Evolutionary conservation across 225 moss, liverwort and hornwort genomes (phyloP), one percentile per base, ranked within the genome.

Genomic region (Physcomitrium patens): DNA sequence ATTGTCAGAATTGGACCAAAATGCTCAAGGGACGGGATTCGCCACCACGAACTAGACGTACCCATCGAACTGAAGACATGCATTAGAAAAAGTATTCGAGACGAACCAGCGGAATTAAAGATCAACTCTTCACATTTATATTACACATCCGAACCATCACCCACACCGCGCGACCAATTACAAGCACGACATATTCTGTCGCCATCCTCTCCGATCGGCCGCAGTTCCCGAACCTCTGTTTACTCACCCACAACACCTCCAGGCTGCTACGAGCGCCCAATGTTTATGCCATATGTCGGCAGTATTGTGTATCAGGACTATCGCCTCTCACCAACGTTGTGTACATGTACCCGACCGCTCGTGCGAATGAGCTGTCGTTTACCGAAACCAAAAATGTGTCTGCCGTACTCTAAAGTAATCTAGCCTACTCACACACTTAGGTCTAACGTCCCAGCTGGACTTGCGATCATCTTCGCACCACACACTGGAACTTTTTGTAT

Each of bases 71-170:
- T 37, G 31, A 37, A 37, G 31, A 37, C 31, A 37, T 37, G 31
- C 31, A 37, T 37, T 37, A 4, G 31, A 37, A 37, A 37, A 37
- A 37, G 31, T 37, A 37, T 37, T 37, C 7, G 31, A 37, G 31
- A 37, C 31, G 31, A 37, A 37, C 31, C 31, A 37, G 7, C 7
- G 31, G 31, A 37, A 37, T 7, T 37, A 37, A 4, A 19, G 7
- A 4, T 50, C 12, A 51, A 75, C 67, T 75, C 71, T 24, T 49
- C 75, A 60, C 23, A 1, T 53, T 7, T 70, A 79, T 67, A 67
- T 49, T 83, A 71, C 75, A 79, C 50, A 26, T 71, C 71, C 79
- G 75, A 66, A 75, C 65, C 71, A 78, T 31, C 11, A 53, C 43
- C 72, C 24, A 51, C 68, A 44, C 58, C 27, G 42, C 22, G 15